A percentile compares a stretch with the other conserved stretches of the same genome.
Evolutionary conservation across 2,329 filamentous ascomycete genomes (phyloP).

Genomic region (Beauveria scarabaeidicola): DNA sequence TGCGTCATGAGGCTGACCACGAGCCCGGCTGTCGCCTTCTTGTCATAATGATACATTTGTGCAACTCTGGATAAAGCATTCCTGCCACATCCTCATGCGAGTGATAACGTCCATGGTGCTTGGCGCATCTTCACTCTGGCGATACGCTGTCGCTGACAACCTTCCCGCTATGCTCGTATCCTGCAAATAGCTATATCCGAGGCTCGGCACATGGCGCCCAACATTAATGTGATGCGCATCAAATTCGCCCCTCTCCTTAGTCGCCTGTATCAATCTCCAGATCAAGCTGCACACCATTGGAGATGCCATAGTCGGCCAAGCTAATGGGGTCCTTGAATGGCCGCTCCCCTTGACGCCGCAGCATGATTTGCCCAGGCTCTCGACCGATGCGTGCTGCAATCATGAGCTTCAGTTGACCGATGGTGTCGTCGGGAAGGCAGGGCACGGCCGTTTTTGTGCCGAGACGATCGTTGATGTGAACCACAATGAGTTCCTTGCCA

Average conservation of each 20-base stretch:
- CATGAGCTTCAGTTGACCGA: constrained; percentile 83
- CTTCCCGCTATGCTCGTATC: neutral
- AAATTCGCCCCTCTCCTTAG: constrained; percentile 20
- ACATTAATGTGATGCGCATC: neutral
- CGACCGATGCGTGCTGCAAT: constrained; percentile 84
- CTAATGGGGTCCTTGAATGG: constrained; percentile 89
- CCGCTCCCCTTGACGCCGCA: constrained; percentile 85
- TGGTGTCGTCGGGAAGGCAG: constrained; percentile 74
- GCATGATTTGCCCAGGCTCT: constrained; percentile 80
- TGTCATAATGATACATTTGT: neutral
- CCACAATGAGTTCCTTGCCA: constrained; percentile 80
- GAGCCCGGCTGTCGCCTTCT: neutral
- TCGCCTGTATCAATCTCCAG: constrained; percentile 55
- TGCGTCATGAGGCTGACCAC: neutral
- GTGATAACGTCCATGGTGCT: neutral
- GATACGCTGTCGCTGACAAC: neutral
- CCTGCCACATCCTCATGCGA: neutral
- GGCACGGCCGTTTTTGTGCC: constrained; percentile 94
- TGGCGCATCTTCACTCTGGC: neutral
- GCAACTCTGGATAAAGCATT: neutral
- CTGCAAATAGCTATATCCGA: neutral
- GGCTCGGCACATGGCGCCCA: neutral
- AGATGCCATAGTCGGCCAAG: constrained; percentile 87
- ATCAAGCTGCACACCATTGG: constrained; percentile 70
- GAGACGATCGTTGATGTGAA: constrained; percentile 88